Evolutionary conservation across 2,329 filamentous ascomycete genomes (phyloP), one percentile per base, ranked within the genome.

Genomic region (Lachnellula arida): DNA sequence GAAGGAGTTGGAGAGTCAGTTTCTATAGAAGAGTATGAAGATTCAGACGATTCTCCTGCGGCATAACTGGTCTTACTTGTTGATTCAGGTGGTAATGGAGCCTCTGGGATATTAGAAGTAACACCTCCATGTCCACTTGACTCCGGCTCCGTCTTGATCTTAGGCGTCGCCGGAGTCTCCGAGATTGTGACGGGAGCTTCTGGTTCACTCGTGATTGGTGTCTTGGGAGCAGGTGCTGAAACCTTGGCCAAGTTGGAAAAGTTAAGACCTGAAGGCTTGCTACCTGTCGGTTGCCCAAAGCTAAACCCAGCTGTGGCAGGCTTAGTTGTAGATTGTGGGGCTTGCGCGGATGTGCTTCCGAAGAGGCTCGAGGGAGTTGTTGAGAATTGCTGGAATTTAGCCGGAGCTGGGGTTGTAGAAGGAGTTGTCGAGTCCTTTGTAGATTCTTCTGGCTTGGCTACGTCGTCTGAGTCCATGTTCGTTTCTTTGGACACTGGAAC

Each of bases 51-150:
- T 51, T 75, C 73, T 4, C 72, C 68, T 9, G 66, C 55, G 17
- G 61, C 43, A 57, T 69, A 71, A 15, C 63, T 62, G 22, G 60
- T 55, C 56, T 73, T 73, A 59, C 67, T 73, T 4, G 70, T 70
- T 9, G 74, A 67, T 61, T 78, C 75, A 22, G 77, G 74, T 8
- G 78, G 75, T 11, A 78, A 59, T 19, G 77, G 75, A 8, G 73
- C 71, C 49, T 75, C 70, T 14, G 59, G 65, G 22, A 66, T 63
- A 34, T 61, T 59, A 47, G 56, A 53, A 32, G 55, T 53, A 51
- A 62, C 46, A 40, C 49, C 47, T 46, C 56, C 54, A 47, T 64
- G 55, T 23, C 64, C 58, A 23, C 32, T 42, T 3, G 51, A 53
- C 19, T 51, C 42, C 37, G 63, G 58, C 53, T 70, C 68, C 39